Conservation (phyloP, 2,329 filamentous ascomycete genomes). For the Xylaria digitata region DNA sequence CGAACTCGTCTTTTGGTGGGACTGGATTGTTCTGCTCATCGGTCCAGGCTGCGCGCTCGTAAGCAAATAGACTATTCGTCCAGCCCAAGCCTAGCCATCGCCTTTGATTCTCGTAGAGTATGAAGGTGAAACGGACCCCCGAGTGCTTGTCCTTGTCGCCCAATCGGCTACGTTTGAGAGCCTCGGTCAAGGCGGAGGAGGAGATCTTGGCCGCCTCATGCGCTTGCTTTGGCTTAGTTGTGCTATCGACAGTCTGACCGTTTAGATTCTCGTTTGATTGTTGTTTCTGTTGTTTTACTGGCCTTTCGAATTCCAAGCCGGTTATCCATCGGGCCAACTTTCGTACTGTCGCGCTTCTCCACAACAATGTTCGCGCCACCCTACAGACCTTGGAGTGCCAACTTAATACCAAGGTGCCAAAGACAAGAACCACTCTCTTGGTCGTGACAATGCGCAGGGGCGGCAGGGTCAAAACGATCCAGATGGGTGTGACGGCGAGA, state of each 20-base stretch:
- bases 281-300: conserved; percentile 49
- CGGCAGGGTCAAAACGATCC: conserved; percentile 84
- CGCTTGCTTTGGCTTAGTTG: conserved; percentile 50
- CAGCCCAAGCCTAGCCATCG: conserved; percentile 95
- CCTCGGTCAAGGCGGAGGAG: conserved; percentile 49
- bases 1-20: conserved; percentile 76
- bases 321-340: conserved; percentile 78
- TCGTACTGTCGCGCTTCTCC: conserved; percentile 84
- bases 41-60: conserved; percentile 92
- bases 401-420: conserved; percentile 87
- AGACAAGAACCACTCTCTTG: conserved; percentile 81
- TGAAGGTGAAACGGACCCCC: conserved; percentile 95
- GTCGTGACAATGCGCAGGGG: conserved; percentile 88
- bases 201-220: conserved; percentile 50
- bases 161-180: conserved; percentile 53
- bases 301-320: conserved; percentile 77
- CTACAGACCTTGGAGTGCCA: conserved; percentile 92
- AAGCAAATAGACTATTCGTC: conserved; percentile 90
- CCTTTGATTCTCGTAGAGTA: conserved; percentile 95
- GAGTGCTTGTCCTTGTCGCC: conserved; percentile 72
- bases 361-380: conserved; percentile 86
- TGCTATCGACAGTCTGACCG: conserved; percentile 39
- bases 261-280: conserved; percentile 44
- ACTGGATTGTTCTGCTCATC: conserved; percentile 92
- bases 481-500: conserved; percentile 86